Base-by-base conservation (phyloP, 768 basidiomycete species). In the Suillus tomentosus region DNA sequence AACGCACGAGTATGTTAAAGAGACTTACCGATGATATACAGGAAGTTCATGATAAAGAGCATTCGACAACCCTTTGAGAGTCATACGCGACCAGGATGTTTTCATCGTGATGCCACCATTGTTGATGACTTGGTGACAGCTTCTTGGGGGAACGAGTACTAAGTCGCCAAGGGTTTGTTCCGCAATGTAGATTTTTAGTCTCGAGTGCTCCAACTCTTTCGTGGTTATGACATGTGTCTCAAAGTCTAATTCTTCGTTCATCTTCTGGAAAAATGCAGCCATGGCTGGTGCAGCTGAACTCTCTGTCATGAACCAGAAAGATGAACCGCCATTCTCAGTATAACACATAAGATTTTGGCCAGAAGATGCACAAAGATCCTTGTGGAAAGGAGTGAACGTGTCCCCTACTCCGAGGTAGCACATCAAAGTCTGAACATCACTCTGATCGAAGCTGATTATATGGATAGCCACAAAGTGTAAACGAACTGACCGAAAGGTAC, bases 301-400 rank as follows among this genome's bases (percentile, higher is more conserved):
- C 64, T 82, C 78, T 2, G 93, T 92, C 90, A 95, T 92, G 75
- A 94, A 94, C 93, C 92, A 94, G 71, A 87, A 91, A 1, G 92
- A 88, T 1, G 87, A 89, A 0, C 88, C 91, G 47, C 76, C 81
- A 27, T 86, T 77, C 71, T 92, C 90, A 0, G 92, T 85, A 72
- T 90, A 89, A 69, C 88, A 89, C 92, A 95, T 94, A 24, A 95
- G 77, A 71, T 95, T 95, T 62, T 94, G 92, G 11, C 93, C 92
- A 7, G 89, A 88, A 4, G 91, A 93, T 1, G 85, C 91, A 69
- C 92, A 95, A 0, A 89, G 81, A 75, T 95, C 92, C 72, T 94
- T 94, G 71, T 95, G 93, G 63, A 85, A 89, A 1, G 92, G 88
- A 0, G 93, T 95, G 73, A 86, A 93, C 0, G 93, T 94, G 66